phyloP scores from a whole-genome alignment of 768 basidiomycete genomes.

The Sarcomyxa edulis region DNA sequence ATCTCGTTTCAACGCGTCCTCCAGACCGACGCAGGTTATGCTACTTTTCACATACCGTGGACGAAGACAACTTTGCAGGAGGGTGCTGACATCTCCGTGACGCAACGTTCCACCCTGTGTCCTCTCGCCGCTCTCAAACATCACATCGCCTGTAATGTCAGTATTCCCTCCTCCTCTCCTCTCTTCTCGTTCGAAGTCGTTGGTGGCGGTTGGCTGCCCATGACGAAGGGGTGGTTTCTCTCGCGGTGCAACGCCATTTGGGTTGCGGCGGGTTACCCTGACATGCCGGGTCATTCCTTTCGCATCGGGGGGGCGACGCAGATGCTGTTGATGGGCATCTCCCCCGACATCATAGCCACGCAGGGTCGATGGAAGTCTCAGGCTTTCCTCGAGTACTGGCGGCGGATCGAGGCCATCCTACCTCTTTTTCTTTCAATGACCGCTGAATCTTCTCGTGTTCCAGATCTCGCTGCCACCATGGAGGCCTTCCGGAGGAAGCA shows the following conservation, averaged over 20 bases:
- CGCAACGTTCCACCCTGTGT: slow-evolving; percentile 8
- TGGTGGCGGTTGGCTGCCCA: slow-evolving; percentile 2
- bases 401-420: slow-evolving; percentile 15
- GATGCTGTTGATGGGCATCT: slow-evolving; percentile 18
- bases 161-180: slow-evolving; percentile 11
- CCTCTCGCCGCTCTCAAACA: slow-evolving; percentile 15
- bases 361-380: slow-evolving; percentile 28
- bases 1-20: background rate
- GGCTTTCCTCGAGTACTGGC: slow-evolving; percentile 25
- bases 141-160: slow-evolving; percentile 14
- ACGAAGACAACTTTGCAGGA: slow-evolving; percentile 23
- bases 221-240: slow-evolving; percentile 10
- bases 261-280: slow-evolving; percentile 3
- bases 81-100: slow-evolving; percentile 23
- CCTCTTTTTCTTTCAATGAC: slow-evolving; percentile 12
- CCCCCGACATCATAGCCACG: slow-evolving; percentile 25
- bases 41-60: slow-evolving; percentile 27
- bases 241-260: slow-evolving; percentile 12
- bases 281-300: slow-evolving; percentile 18
- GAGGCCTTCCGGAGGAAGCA: too few species aligned
- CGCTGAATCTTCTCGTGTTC: too few species aligned
- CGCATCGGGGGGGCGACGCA: slow-evolving; percentile 21
- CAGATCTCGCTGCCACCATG: too few species aligned
- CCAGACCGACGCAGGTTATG: slow-evolving; percentile 3
- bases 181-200: slow-evolving; percentile 11